Conservation (phyloP, 78 protist genomes). For the Bigelowiella natans region DNA sequence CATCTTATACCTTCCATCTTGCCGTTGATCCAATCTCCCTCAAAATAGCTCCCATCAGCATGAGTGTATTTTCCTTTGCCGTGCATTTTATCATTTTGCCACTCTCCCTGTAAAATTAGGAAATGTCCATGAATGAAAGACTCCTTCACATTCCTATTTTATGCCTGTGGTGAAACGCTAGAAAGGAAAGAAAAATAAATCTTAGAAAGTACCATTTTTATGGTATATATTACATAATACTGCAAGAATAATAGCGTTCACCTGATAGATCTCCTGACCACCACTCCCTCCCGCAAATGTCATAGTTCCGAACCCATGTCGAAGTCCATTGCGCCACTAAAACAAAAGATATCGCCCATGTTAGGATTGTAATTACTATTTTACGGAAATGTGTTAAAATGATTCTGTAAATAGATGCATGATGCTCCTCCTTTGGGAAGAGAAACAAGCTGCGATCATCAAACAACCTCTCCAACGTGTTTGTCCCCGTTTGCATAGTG, state of each 20-base stretch:
- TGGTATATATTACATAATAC: no score
- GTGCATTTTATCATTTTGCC: slow-evolving; percentile 1
- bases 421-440: no score
- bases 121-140: neutral
- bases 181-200: no score
- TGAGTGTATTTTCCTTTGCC: slow-evolving; percentile 3
- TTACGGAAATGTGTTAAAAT: no score
- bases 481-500: neutral
- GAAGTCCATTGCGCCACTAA: neutral
- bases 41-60: neutral
- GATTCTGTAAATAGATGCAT: no score
- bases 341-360: neutral
- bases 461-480: neutral
- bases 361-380: no score
- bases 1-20: neutral
- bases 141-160: no score
- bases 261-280: neutral
- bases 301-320: neutral
- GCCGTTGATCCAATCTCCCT: neutral
- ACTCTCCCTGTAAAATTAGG: neutral
- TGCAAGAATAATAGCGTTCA: no score
- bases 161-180: no score
- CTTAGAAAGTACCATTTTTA: no score
- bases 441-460: no score
- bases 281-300: neutral